A percentile compares a stretch with the other conserved stretches of the same genome.
Conservation (phyloP, 1,139 yeast species). For the Candida sp. region DNA sequence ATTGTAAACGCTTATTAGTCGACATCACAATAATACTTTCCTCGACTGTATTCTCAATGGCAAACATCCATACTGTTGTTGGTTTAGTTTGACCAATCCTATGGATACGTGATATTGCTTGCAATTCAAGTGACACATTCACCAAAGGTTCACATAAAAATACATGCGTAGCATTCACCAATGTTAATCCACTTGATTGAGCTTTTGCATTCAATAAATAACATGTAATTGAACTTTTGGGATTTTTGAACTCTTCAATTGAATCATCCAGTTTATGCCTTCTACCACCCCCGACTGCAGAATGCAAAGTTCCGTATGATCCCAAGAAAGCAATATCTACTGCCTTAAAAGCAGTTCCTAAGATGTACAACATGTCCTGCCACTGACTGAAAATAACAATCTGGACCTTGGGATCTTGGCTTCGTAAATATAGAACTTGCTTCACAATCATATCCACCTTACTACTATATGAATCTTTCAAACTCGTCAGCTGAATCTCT, state of each 20-base stretch:
- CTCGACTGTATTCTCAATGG: constrained; percentile 80
- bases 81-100: constrained; percentile 82
- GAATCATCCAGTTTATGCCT: constrained; percentile 33
- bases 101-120: constrained; percentile 89
- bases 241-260: constrained; percentile 63
- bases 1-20: constrained; percentile 46
- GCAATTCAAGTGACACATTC: constrained; percentile 83
- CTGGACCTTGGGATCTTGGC: constrained; percentile 63
- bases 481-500: constrained; percentile 41
- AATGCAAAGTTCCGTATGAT: constrained; percentile 33
- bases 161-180: constrained; percentile 89
- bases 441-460: constrained; percentile 81
- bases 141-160: constrained; percentile 88
- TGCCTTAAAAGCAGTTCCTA: constrained; percentile 63
- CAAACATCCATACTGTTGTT: constrained; percentile 91
- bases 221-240: constrained; percentile 63
- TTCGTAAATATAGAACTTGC: constrained; percentile 61
- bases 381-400: constrained; percentile 88
- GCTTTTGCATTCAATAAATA: constrained; percentile 80
- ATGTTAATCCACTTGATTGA: constrained; percentile 85
- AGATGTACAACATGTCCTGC: constrained; percentile 66
- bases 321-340: constrained; percentile 54
- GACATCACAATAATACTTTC: constrained; percentile 72
- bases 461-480: constrained; percentile 65
- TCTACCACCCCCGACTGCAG: constrained; percentile 28